Evolutionary conservation across 805 yeast species (phyloP).

Genomic region (Wickerhamiella australiensis): DNA sequence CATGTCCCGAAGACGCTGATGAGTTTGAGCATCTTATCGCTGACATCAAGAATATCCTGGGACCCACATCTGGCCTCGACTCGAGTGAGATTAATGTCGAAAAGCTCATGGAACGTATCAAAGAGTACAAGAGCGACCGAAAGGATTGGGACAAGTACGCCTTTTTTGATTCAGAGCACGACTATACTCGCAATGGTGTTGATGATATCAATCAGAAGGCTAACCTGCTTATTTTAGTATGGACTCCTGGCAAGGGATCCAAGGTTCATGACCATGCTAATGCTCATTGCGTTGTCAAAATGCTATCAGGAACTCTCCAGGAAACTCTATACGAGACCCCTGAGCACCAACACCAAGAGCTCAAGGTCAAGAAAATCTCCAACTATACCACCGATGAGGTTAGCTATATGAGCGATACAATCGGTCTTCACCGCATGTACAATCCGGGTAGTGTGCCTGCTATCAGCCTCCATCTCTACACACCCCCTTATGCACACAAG

Average conservation of each 20-base stretch:
- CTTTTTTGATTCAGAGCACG: constrained; percentile 37
- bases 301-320: constrained; percentile 44
- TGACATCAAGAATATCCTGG: constrained; percentile 29
- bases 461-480: constrained; percentile 57
- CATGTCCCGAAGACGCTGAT: constrained; percentile 6
- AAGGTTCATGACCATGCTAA: constrained; percentile 64
- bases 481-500: constrained; percentile 62
- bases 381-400: constrained; percentile 32
- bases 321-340: constrained; percentile 50
- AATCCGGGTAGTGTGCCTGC: constrained; percentile 40
- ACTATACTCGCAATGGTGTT: constrained; percentile 64
- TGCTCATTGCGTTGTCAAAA: constrained; percentile 66
- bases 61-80: constrained; percentile 30
- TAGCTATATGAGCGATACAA: constrained; percentile 51
- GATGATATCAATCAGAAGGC: constrained; percentile 62
- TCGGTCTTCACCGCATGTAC: constrained; percentile 54
- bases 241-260: constrained; percentile 56
- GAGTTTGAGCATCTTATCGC: constrained; percentile 28
- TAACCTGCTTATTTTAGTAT: constrained; percentile 51
- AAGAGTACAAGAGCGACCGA: constrained; percentile 36
- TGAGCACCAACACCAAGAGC: constrained; percentile 17
- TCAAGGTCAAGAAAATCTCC: constrained; percentile 24
- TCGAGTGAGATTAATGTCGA: constrained; percentile 43
- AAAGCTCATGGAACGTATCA: constrained; percentile 36
- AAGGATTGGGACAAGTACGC: constrained; percentile 52